phyloP scores from a whole-genome alignment of 177 flowering plant species.

The Telopea speciosissima region DNA sequence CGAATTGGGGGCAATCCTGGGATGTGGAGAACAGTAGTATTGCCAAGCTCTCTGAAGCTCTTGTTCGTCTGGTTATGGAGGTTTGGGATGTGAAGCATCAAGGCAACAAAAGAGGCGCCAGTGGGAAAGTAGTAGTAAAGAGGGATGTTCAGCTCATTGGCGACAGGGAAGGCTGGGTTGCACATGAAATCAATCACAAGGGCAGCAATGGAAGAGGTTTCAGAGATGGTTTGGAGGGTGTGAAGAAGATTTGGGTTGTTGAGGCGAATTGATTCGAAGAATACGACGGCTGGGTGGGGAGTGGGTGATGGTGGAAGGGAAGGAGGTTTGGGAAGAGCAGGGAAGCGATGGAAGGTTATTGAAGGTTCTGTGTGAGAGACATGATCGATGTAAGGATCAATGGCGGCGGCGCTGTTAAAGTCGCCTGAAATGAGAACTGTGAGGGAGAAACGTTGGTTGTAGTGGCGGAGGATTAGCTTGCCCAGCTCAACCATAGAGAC shows the following conservation, averaged over 20 bases:
- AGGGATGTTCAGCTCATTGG: slow-evolving; percentile 13
- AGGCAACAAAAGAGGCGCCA: not conserved
- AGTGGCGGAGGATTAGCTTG: too few relatives aligned
- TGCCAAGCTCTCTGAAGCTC: slow-evolving; percentile 9
- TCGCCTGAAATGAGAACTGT: too few relatives aligned
- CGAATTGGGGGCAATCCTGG: slow-evolving; percentile 11
- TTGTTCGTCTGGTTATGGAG: not conserved
- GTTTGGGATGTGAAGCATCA: slow-evolving; percentile 7
- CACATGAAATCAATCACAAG: slow-evolving; percentile 1
- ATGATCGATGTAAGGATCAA: too few relatives aligned
- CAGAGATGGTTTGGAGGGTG: slow-evolving; percentile 13
- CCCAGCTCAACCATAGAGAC: too few relatives aligned
- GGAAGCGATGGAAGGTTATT: slow-evolving; percentile 2
- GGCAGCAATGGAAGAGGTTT: slow-evolving; percentile 2
- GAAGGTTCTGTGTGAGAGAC: too few relatives aligned
- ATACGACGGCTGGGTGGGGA: not conserved
- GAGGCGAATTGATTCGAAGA: not conserved
- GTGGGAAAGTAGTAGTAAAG: slow-evolving; percentile 12
- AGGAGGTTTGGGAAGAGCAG: not conserved
- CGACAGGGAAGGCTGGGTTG: not conserved
- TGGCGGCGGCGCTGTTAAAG: too few relatives aligned
- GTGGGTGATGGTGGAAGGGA: not conserved
- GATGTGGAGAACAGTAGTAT: not conserved
- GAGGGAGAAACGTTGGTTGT: too few relatives aligned
- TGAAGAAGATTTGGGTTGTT: slow-evolving; percentile 2